phyloP scores from a whole-genome alignment of 1,284 basidiomycete species.

The Ganoderma lucidum region DNA sequence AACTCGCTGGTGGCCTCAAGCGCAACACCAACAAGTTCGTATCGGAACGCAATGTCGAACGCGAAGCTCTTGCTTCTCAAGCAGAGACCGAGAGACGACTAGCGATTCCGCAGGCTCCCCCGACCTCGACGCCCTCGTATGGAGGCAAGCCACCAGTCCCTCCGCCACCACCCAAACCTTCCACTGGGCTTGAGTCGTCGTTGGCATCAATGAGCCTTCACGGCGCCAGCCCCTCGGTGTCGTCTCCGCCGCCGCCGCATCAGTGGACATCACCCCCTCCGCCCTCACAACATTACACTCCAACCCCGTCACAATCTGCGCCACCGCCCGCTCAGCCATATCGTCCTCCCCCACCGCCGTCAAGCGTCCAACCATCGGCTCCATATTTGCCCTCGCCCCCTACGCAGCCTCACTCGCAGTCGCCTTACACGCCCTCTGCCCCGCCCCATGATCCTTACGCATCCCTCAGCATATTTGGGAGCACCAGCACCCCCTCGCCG shows the following conservation, averaged over 20 bases:
- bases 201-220: conserved; percentile 63
- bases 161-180: conserved; percentile 52
- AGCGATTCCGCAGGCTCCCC: conserved; percentile 42
- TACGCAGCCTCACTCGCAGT: conserved; percentile 40
- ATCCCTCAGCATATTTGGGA: conserved; percentile 53
- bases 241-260: conserved; percentile 47
- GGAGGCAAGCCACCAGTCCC: conserved; percentile 59
- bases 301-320: conserved; percentile 34
- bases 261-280: conserved; percentile 37
- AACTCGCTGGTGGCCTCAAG: conserved; percentile 68
- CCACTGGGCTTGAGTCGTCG: conserved; percentile 50
- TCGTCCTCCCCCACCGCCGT: conserved; percentile 24
- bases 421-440: conserved; percentile 39
- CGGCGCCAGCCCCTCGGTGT: conserved; percentile 40
- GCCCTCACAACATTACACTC: conserved; percentile 38
- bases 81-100: conserved; percentile 77
- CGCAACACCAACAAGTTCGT: conserved; percentile 73
- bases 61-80: conserved; percentile 72
- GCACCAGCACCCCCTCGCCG: conserved; percentile 28
- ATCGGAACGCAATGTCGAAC: conserved; percentile 71
- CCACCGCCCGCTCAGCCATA: conserved; percentile 43
- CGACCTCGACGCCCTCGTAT: conserved; percentile 50
- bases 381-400: conserved; percentile 50
- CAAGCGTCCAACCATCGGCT: conserved; percentile 24
- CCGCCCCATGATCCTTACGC: conserved; percentile 61